Percentiles rank a stretch among this genome's conserved stretches.
These are phyloP conservation scores for Diutina catenulata DNA, from an alignment of 1,139 yeast species.

Conservation along the genomic window DNA sequence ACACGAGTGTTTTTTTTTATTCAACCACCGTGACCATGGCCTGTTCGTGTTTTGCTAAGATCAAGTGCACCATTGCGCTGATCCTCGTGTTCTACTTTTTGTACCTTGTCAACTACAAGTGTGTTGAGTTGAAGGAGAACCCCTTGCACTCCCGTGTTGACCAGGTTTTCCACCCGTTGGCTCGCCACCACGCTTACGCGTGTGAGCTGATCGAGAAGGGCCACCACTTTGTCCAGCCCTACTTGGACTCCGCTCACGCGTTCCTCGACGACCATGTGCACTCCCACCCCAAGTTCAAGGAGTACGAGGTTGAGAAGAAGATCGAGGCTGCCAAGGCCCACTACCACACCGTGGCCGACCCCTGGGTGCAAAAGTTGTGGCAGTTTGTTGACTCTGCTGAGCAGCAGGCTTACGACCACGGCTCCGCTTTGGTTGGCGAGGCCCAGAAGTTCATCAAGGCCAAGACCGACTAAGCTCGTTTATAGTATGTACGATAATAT, in stretches of 20 bases:
- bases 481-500: too few relatives aligned
- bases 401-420: not conserved
- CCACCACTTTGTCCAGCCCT: slow-evolving; percentile 1
- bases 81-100: slow-evolving; percentile 3
- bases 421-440: not conserved
- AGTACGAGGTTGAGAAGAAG: slow-evolving; percentile 2
- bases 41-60: not conserved
- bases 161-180: slow-evolving; percentile 6
- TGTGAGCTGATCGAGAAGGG: slow-evolving; percentile 2
- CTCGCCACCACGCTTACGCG: slow-evolving; percentile 5
- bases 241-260: not conserved
- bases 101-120: slow-evolving; percentile 4
- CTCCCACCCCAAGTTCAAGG: not conserved
- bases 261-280: slow-evolving; percentile 3
- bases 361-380: not conserved
- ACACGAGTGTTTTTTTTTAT: too few relatives aligned
- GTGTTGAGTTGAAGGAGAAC: slow-evolving; percentile 4
- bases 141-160: slow-evolving; percentile 4
- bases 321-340: slow-evolving; percentile 1
- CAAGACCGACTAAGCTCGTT: not conserved
- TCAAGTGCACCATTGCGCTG: slow-evolving; percentile 3
- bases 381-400: not conserved
- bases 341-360: not conserved
- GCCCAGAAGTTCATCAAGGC: slow-evolving; percentile 1
- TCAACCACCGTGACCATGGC: too few relatives aligned